Percentiles rank a stretch among this genome's conserved stretches.
phyloP scores from a whole-genome alignment of 1,284 basidiomycete species.

The Coniophora puteana region DNA sequence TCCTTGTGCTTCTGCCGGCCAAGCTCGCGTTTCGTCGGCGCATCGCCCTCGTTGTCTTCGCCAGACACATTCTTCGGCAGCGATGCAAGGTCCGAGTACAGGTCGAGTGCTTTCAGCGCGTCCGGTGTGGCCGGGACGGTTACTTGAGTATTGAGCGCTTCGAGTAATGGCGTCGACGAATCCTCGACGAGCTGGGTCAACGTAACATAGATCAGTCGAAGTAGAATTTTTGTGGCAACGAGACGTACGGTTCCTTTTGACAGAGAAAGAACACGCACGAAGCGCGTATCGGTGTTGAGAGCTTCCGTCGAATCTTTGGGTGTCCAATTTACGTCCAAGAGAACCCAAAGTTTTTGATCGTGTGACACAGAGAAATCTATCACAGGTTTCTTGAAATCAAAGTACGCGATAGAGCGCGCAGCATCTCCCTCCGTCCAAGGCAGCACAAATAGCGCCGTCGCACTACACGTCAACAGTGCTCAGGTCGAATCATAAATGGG shows the following conservation, averaged over 20 bases:
- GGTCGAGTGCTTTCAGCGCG: conserved; percentile 50
- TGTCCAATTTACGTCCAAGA: conserved; percentile 46
- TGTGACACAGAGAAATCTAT: conserved; percentile 50
- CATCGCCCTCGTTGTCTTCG: conserved; percentile 36
- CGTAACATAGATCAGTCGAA: too few relatives aligned
- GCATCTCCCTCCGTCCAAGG: conserved; percentile 30
- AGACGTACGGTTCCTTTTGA: too few relatives aligned
- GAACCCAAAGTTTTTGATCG: conserved; percentile 42
- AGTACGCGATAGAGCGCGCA: conserved; percentile 31
- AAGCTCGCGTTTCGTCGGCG: conserved; percentile 37
- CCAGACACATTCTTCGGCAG: conserved; percentile 61
- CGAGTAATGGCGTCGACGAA: conserved; percentile 11
- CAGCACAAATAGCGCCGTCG: conserved; percentile 62
- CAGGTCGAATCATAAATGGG: background rate
- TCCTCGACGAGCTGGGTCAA: conserved; percentile 19
- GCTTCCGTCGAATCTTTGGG: conserved; percentile 1
- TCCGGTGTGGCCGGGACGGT: conserved; percentile 38
- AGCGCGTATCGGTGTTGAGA: background rate
- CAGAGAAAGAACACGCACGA: conserved; percentile 16
- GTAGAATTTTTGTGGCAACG: too few relatives aligned
- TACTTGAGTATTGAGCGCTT: conserved; percentile 20
- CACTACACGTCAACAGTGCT: conserved; percentile 36
- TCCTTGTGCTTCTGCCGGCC: conserved; percentile 50
- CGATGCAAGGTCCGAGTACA: conserved; percentile 55
- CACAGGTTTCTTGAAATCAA: conserved; percentile 56